Evolutionary conservation across 139 green algal species (phyloP).

Genomic region (Micractinium sp.): DNA sequence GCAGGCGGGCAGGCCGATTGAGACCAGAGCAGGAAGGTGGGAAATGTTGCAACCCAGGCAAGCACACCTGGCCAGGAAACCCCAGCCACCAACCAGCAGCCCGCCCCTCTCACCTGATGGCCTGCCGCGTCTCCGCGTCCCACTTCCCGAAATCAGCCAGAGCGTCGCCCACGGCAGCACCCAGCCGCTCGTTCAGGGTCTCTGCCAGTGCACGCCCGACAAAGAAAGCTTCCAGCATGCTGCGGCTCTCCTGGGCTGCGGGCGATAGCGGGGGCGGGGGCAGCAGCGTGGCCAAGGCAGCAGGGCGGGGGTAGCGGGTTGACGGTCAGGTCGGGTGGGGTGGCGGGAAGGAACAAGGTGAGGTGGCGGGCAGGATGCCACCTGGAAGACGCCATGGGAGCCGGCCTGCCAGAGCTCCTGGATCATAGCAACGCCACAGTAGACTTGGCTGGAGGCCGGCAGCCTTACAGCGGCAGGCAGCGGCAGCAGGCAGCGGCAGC

Average conservation of each 20-base stretch:
- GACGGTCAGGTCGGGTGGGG: not conserved
- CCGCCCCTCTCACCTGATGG: slow-evolving; percentile 27
- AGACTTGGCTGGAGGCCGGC: not conserved
- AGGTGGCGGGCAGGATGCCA: no score
- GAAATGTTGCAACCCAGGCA: not conserved
- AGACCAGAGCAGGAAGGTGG: not conserved
- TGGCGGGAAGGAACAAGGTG: not conserved
- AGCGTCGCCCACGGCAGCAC: slow-evolving; percentile 40
- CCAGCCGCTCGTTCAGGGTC: slow-evolving; percentile 52
- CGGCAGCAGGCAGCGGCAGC: not conserved
- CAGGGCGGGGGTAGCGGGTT: not conserved
- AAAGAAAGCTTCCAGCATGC: slow-evolving; percentile 58
- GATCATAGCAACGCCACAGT: no score
- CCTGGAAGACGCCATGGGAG: no score
- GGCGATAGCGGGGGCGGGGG: not conserved
- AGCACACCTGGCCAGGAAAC: not conserved
- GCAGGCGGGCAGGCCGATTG: not conserved
- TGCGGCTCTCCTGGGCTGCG: slow-evolving; percentile 25
- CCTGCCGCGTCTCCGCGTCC: slow-evolving; percentile 46
- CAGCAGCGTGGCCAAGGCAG: not conserved
- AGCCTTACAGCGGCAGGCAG: not conserved
- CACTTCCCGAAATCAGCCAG: slow-evolving; percentile 48
- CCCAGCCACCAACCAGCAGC: not conserved
- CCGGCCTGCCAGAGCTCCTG: no score
- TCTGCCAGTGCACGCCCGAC: slow-evolving; percentile 52